Evolutionary conservation across 1,139 yeast genomes (phyloP).

Genomic region (Petasospora fabianii): DNA sequence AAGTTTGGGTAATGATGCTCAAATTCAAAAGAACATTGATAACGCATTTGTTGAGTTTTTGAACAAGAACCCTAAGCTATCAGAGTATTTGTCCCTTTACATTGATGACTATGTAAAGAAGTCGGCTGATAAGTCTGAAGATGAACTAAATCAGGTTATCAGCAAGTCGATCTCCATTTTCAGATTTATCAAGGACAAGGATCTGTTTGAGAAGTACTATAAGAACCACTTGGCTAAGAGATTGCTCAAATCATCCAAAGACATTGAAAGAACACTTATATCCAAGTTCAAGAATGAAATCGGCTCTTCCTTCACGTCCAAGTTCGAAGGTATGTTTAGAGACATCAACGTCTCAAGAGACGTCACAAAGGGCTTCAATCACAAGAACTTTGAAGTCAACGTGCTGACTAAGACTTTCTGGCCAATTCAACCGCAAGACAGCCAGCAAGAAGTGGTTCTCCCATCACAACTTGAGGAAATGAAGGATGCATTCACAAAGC

Average conservation of each 20-base stretch:
- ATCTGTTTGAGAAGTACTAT: slow-evolving; percentile 80
- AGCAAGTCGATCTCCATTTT: slow-evolving; percentile 59
- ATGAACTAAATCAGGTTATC: slow-evolving; percentile 52
- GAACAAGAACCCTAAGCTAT: slow-evolving; percentile 53
- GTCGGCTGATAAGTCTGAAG: slow-evolving; percentile 47
- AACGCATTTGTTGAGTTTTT: slow-evolving; percentile 62
- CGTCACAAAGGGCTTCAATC: slow-evolving; percentile 50
- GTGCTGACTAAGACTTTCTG: slow-evolving; percentile 56
- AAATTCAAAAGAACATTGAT: slow-evolving; percentile 54
- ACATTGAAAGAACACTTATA: slow-evolving; percentile 68
- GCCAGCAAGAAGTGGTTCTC: slow-evolving; percentile 52
- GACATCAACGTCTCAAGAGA: slow-evolving; percentile 73
- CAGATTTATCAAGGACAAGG: slow-evolving; percentile 75
- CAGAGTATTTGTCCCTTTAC: slow-evolving; percentile 72
- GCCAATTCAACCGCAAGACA: slow-evolving; percentile 55
- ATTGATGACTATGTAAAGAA: slow-evolving; percentile 72
- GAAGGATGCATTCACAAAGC: slow-evolving; percentile 40
- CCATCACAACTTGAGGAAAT: slow-evolving; percentile 44
- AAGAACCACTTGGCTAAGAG: slow-evolving; percentile 89
- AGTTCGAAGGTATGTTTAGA: slow-evolving; percentile 84
- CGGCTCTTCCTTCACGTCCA: slow-evolving; percentile 77
- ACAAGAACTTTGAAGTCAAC: slow-evolving; percentile 41
- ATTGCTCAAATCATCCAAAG: slow-evolving; percentile 51
- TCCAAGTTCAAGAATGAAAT: slow-evolving; percentile 71
- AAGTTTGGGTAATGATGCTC: slow-evolving; percentile 45